Conservation (phyloP, 345 rosid genomes). For the Fremontodendron californicum region DNA sequence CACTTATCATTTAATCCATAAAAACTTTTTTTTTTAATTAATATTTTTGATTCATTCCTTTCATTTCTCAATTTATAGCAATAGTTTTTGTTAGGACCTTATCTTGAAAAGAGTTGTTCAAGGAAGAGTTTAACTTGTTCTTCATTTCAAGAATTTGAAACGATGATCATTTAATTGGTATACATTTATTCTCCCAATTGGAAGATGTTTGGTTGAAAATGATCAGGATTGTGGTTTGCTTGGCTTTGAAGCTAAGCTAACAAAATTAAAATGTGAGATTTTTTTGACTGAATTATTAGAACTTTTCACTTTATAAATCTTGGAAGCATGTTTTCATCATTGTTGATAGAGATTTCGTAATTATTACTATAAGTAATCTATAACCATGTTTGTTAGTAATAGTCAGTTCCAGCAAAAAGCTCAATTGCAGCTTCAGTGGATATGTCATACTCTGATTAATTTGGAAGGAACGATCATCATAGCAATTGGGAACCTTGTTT, state of each 20-base stretch:
- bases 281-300: not conserved
- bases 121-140: not conserved
- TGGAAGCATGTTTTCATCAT: not conserved
- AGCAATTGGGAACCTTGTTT: not conserved
- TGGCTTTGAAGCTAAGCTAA: constrained; percentile 7
- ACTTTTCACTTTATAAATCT: not conserved
- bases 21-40: not conserved
- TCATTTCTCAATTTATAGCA: not conserved
- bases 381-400: not conserved
- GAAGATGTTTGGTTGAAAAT: not conserved
- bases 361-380: not conserved
- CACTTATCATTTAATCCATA: no score
- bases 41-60: not conserved
- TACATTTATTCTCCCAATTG: no score
- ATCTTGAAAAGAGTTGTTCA: not conserved
- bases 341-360: not conserved
- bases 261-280: no score
- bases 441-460: not conserved
- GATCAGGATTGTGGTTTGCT: not conserved
- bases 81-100: not conserved
- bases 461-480: not conserved
- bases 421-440: not conserved
- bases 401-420: not conserved
- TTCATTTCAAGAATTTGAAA: not conserved
- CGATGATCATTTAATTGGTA: no score